Evolutionary conservation across 176 grass and related monocot species (phyloP), one percentile per base, ranked within the genome.

Genomic region (Alopecurus myosuroides): DNA sequence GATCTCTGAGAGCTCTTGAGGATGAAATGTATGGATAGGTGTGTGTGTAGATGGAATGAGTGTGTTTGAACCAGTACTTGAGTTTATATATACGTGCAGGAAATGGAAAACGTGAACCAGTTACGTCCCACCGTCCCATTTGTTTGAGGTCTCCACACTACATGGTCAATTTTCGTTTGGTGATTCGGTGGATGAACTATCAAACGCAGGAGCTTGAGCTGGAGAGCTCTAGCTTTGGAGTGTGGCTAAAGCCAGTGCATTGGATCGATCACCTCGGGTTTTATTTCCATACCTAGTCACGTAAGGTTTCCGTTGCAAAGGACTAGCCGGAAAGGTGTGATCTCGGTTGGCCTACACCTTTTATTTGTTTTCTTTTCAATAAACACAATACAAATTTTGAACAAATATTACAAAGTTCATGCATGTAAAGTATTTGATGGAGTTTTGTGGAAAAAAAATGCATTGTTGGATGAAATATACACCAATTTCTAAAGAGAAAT

Each of bases 111-210:
- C 70, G 41, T 74, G 42, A 48, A 48, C 10, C 25, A 19, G 14
- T 42, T 73, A 73, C 70, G 40, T 44, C 25, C 39, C 69, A 72
- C 41, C 70, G 42, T 7, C 70, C 42, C 41, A 74, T 74, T 74
- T 74, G 23, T 48, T 74, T 74, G 42, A 74, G 70, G 70, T 48
- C 4, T 48, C 41, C n/a, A n/a, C n/a, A n/a, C n/a, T 74, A 30
- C 42, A 46, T 74, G 70, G 70, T 74, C 70, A 74, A 74, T 74
- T 74, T 74, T 74, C 42, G 42, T 74, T 74, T 48, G 70, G 70
- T 74, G 70, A 29, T 74, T 74, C 40, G 70, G 70, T 74, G 25
- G 70, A 74, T 74, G 70, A 74, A 49, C 42, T 28, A 74, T 74
- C 70, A 74, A 49, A 49, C 25, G 70, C 42, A 48, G 42, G 70